Evolutionary conservation across 768 basidiomycete species (phyloP).

Genomic region (Suillus bovinus): DNA sequence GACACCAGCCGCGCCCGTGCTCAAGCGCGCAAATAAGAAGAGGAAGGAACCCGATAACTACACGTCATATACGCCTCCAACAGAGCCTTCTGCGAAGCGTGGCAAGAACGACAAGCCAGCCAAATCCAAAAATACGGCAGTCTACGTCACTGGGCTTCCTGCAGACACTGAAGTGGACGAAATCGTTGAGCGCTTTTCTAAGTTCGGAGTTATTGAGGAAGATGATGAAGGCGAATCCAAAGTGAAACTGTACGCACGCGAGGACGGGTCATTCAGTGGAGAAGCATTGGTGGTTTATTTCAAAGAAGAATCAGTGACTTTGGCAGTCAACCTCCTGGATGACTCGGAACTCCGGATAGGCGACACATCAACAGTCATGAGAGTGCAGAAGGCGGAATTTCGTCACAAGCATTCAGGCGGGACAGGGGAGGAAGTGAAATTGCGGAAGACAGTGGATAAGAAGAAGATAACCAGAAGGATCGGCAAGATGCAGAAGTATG

Average conservation of each 20-base stretch:
- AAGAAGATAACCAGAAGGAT: slow-evolving; percentile 75
- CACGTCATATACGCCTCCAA: slow-evolving; percentile 53
- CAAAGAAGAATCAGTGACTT: slow-evolving; percentile 90
- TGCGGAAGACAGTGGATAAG: slow-evolving; percentile 69
- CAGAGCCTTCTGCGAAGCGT: slow-evolving; percentile 65
- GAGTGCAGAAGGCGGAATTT: slow-evolving; percentile 76
- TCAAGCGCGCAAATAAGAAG: slow-evolving; percentile 79
- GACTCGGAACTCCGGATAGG: slow-evolving; percentile 90
- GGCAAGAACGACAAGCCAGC: slow-evolving; percentile 55
- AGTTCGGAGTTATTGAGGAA: slow-evolving; percentile 91
- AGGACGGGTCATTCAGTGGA: slow-evolving; percentile 86
- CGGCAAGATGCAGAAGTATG: slow-evolving; percentile 85
- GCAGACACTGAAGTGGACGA: slow-evolving; percentile 71
- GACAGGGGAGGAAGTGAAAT: slow-evolving; percentile 44
- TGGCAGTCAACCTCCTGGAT: slow-evolving; percentile 85
- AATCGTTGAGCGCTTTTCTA: slow-evolving; percentile 83
- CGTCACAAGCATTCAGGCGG: slow-evolving; percentile 58
- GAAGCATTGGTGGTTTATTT: slow-evolving; percentile 96
- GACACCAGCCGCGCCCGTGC: slow-evolving; percentile 86
- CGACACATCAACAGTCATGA: slow-evolving; percentile 70
- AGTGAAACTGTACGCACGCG: slow-evolving; percentile 92
- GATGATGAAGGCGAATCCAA: slow-evolving; percentile 91
- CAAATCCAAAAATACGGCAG: slow-evolving; percentile 89
- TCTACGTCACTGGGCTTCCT: slow-evolving; percentile 88
- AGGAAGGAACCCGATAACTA: slow-evolving; percentile 74